Conservation (phyloP, 139 green algal genomes). For the Chlamydomonas sphaeroides region DNA sequence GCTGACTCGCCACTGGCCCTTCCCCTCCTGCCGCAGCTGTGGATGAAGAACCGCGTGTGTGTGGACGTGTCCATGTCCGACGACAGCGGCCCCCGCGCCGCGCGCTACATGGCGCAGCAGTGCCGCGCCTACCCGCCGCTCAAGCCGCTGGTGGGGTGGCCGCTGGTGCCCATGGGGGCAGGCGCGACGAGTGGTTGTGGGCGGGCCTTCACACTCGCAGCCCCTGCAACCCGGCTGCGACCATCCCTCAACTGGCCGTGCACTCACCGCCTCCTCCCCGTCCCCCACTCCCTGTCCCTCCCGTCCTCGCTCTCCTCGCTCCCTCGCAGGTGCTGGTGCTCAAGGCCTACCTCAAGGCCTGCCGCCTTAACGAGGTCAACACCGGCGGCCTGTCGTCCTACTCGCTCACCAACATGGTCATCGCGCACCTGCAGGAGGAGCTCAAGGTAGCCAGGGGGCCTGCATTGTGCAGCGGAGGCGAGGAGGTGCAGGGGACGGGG, state of each 20-base stretch:
- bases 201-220: too few species aligned
- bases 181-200: too few species aligned
- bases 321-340: constrained; percentile 57
- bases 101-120: constrained; percentile 63
- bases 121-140: constrained; percentile 46
- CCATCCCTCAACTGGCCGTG: too few species aligned
- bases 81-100: constrained; percentile 57
- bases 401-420: constrained; percentile 72
- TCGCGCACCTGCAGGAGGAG: constrained; percentile 74
- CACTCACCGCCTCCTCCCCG: too few species aligned
- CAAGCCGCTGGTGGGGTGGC: constrained; percentile 49
- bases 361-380: constrained; percentile 63
- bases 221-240: too few species aligned
- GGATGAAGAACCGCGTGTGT: constrained; percentile 39
- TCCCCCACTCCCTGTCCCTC: too few species aligned
- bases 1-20: not conserved
- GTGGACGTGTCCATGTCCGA: constrained; percentile 70
- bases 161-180: too few species aligned
- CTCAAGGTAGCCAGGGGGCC: too few species aligned
- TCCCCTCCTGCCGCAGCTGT: constrained; percentile 33
- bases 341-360: constrained; percentile 63
- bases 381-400: constrained; percentile 69
- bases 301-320: too few species aligned
- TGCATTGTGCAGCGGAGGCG: too few species aligned
- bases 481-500: too few species aligned